Evolutionary conservation across 1,284 basidiomycete genomes (phyloP), one percentile per base, ranked within the genome.

Genomic region (Porphyrellus sp.): DNA sequence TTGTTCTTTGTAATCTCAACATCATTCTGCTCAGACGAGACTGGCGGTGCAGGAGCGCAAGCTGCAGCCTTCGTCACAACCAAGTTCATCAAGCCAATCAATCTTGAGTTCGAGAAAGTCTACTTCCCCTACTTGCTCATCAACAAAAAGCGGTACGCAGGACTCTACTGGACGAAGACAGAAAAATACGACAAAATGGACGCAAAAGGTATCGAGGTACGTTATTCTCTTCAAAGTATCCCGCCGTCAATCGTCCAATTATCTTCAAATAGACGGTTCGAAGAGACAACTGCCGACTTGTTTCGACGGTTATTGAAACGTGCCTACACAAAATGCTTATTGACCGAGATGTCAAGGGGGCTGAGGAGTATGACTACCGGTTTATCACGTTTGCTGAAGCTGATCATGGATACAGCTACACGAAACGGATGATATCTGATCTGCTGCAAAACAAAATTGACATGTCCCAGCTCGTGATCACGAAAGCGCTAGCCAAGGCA

Each of bases 171-270:
- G 95, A 98, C 94, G 1, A 85, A 83, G 58, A 76, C 86, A 8
- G 93, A 97, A 41, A 95, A 93, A 69, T 94, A 91, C 61, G 95
- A 98, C 71, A 98, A 98, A 75, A 97, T 98, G 95, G 94, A 98
- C 63, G 89, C 95, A 1, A 98, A 98, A 72, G 94, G 94, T 63
- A 98, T 98, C 55, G 94, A 98, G 81, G 93, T 93, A 54, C 27
- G 83, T 64, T 18, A 39, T 27, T 8, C 6, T 25, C 13, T 16
- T n/a, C 30, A 33, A 50, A 18, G 13, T 2, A 25, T 20, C 0
- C 2, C 4, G 38, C 9, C 15, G 8, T 16, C 12, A 11, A 3
- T 35, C 31, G 38, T 27, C 20, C 41, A n/a, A 52, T 18, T 16
- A 51, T 20, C 5, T 31, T 48, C 11, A n/a, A 54, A 53, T 56